Conservation (phyloP, 1,139 yeast genomes). For the Suhomyces yuchorum region DNA sequence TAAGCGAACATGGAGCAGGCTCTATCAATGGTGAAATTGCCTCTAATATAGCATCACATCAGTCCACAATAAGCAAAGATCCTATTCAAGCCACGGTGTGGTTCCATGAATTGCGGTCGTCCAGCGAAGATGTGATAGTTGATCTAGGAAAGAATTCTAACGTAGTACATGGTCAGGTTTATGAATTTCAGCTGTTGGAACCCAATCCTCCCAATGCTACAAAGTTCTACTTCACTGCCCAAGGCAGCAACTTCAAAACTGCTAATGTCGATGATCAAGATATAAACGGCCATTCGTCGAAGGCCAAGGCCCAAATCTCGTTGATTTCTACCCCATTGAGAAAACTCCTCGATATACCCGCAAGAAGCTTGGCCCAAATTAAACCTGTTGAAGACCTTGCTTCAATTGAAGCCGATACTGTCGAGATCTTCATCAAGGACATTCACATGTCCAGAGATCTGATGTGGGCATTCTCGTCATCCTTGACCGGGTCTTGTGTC, state of each 20-base stretch:
- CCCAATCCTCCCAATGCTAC: constrained; percentile 32
- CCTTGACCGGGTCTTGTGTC: constrained; percentile 63
- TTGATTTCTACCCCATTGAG: constrained; percentile 66
- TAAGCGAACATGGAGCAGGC: not conserved
- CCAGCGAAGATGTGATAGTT: constrained; percentile 60
- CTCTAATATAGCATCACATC: not conserved
- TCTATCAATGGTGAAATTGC: not conserved
- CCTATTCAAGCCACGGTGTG: constrained; percentile 58
- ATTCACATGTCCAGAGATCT: constrained; percentile 84
- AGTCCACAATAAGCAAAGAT: constrained; percentile 15
- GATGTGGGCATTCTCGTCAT: constrained; percentile 83
- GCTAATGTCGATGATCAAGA: constrained; percentile 9
- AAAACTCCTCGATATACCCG: constrained; percentile 61
- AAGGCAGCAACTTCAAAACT: constrained; percentile 20
- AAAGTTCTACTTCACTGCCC: constrained; percentile 31
- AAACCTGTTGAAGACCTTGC: constrained; percentile 39
- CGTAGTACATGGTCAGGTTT: constrained; percentile 66
- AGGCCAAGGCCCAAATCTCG: constrained; percentile 47
- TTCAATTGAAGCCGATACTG: constrained; percentile 70
- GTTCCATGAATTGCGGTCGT: constrained; percentile 71
- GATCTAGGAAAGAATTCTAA: constrained; percentile 59
- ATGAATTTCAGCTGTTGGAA: constrained; percentile 48
- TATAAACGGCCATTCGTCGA: constrained; percentile 8
- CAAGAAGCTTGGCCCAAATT: constrained; percentile 62
- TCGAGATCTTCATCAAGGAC: constrained; percentile 82